These are phyloP conservation scores for Sporothrix brasiliensis DNA, from an alignment of 2,329 filamentous ascomycete species.

Conservation along the genomic window DNA sequence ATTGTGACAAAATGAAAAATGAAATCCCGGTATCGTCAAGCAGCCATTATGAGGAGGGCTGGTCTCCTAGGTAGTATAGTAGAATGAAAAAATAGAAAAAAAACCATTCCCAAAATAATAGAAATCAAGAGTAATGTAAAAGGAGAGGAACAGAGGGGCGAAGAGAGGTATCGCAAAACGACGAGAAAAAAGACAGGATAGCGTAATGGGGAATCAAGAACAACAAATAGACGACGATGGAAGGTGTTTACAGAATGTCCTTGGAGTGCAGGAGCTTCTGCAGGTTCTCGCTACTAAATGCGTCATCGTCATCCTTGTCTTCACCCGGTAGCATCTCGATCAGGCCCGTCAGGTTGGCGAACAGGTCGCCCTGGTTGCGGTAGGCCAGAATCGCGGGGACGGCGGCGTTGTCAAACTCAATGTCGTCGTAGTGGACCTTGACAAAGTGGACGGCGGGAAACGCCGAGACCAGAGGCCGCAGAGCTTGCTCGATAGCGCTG, in stretches of 20 bases:
- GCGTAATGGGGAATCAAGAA: conserved; percentile 17
- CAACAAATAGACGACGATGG: not conserved
- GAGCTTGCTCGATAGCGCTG: conserved; percentile 73
- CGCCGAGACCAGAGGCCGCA: conserved; percentile 71
- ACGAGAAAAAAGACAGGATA: not conserved
- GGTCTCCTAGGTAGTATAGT: not conserved
- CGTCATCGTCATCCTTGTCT: conserved; percentile 59
- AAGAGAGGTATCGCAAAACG: not conserved
- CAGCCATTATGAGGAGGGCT: conserved; percentile 22
- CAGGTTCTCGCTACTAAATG: conserved; percentile 59
- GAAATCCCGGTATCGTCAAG: conserved; percentile 9
- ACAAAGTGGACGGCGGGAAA: conserved; percentile 80
- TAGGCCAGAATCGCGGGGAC: conserved; percentile 90
- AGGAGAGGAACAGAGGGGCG: not conserved
- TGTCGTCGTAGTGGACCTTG: conserved; percentile 87
- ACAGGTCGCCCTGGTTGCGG: conserved; percentile 81
- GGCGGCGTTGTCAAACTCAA: conserved; percentile 87
- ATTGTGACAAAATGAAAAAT: conserved; percentile 8
- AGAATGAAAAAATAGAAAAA: not conserved
- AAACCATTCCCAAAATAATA: too few species aligned
- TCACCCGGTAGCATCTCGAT: conserved; percentile 81
- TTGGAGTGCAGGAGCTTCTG: conserved; percentile 57
- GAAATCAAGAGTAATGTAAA: not conserved
- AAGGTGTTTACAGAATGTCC: conserved; percentile 50
- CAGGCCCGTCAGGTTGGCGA: conserved; percentile 85